Base-by-base conservation (phyloP, 2,329 filamentous ascomycete species). In the Tolypocladium capitatum region DNA sequence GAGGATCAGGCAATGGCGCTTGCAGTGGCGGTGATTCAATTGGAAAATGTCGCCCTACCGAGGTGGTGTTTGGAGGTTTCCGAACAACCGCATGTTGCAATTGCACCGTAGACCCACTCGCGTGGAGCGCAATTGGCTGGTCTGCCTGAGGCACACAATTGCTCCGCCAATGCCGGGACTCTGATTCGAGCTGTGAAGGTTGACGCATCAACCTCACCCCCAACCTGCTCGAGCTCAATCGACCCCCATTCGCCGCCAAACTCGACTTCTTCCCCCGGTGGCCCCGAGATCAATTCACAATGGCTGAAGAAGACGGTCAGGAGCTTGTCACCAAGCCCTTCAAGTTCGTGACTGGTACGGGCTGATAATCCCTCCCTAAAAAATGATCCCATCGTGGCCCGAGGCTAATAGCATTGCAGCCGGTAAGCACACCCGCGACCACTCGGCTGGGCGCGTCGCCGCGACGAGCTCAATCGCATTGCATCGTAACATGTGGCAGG, bases 271-370 rank as follows among this genome's bases (percentile, higher is more conserved):
- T 13, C 55, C 54, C 56, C 56, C 53, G 50, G 51, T 48, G 54
- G 24, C 49, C 48, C 54, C 24, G 33, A 16, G 62, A 62, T 55
- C 57, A 62, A 56, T 56, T 58, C 79, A 90, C 73, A 62, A 98
- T 98, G 91, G 84, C 89, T 69, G 87, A 94, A 63, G 86, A 86
- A 66, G 83, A 87, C 64, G 76, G 81, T 66, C 63, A 70, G 62
- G 86, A 94, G 70, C 77, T 78, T 70, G 76, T 78, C 60, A 96
- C 90, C 74, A 98, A 96, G 83, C 94, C 94, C 72, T 98, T 98
- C 85, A 98, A 98, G 86, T 97, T 97, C 76, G 92, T 97, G 66
- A 97, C 91, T 75, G 91, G 90, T 95, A 80, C 71, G 87, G 69
- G 47, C 50, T 50, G 56, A 63, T 64, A 63, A 63, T 63, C 61